Evolutionary conservation across 805 yeast genomes (phyloP), one percentile per base, ranked within the genome.

Genomic region (Starmerella bombicola): DNA sequence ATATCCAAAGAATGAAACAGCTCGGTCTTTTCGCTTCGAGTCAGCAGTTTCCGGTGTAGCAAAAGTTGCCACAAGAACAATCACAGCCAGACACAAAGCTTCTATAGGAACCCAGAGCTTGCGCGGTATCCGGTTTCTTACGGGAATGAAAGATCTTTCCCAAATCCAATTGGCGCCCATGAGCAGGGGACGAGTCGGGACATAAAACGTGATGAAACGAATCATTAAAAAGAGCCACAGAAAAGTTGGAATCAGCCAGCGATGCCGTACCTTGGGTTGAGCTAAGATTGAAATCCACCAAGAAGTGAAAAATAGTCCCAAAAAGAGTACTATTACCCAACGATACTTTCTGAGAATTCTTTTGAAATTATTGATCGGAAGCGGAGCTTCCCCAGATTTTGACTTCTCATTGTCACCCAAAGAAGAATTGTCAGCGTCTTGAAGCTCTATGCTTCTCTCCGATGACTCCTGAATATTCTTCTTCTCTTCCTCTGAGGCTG

Each of bases 221-320:
- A 67, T 62, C 68, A 71, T 69, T 22, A 72, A 55, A 57, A 65
- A 59, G 31, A 67, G 62, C 68, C 71, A 73, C 34, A 73, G 49
- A 17, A 73, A 55, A 3, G 78, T 72, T 16, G 78, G 78, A 45
- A 73, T 70, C 51, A 73, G 66, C 78, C 78, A 73, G 43, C 64
- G 49, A 47, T 58, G 70, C 40, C 77, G 60, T 34, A 67, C 68
- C 45, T 66, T 64, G 5, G 65, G 52, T 53, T 71, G 78, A 37
- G 68, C 68, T 22, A 73, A 40, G 42, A 73, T 70, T 13, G 74
- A 66, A 33, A 73, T 53, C 78, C 78, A 73, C 73, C 73, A 69
- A 9, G 70, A 59, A n/a, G 74, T 69, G 60, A 70, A 68, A 45
- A 69, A 55, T 47, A 56, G 24, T 42, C 67, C 58, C 46, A 53